phyloP scores from a whole-genome alignment of 2,329 filamentous ascomycete genomes.

The Neonectria sp. region DNA sequence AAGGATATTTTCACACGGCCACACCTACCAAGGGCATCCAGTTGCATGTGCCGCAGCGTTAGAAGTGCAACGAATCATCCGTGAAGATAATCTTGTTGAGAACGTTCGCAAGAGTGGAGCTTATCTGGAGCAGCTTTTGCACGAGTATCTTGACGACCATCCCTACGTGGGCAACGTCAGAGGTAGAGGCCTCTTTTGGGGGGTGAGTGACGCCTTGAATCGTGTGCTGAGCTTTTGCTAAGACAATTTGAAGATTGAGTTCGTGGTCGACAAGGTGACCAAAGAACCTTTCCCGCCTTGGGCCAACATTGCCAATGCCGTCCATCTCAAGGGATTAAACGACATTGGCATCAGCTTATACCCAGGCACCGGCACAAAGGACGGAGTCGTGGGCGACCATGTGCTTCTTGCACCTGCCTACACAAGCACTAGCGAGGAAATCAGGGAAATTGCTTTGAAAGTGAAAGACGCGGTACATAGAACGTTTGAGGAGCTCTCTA shows the following conservation, averaged over 20 bases:
- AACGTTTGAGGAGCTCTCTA: constrained; percentile 23
- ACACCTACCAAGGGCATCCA: constrained; percentile 45
- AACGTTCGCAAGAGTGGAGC: constrained; percentile 36
- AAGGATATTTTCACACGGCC: constrained; percentile 27
- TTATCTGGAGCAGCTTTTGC: constrained; percentile 35
- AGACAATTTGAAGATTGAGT: constrained; percentile 42
- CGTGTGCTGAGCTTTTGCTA: neutral
- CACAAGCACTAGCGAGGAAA: constrained; percentile 50
- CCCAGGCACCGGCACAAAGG: constrained; percentile 43
- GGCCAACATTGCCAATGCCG: constrained; percentile 42
- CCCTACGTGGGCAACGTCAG: constrained; percentile 50
- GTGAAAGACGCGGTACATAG: constrained; percentile 29
- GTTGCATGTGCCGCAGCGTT: constrained; percentile 46
- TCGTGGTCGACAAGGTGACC: constrained; percentile 45
- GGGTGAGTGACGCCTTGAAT: constrained; percentile 27
- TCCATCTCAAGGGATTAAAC: constrained; percentile 57
- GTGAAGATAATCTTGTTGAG: constrained; percentile 42
- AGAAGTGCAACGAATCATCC: constrained; percentile 46
- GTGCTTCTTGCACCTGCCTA: constrained; percentile 59
- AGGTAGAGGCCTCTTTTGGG: constrained; percentile 52
- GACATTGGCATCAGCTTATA: constrained; percentile 65
- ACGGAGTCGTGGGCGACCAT: constrained; percentile 44
- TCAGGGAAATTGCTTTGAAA: constrained; percentile 38
- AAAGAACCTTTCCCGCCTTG: constrained; percentile 51
- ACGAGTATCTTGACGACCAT: constrained; percentile 41